Evolutionary conservation across 208 protist genomes (phyloP).

Genomic region (Acanthamoeba divionensis): DNA sequence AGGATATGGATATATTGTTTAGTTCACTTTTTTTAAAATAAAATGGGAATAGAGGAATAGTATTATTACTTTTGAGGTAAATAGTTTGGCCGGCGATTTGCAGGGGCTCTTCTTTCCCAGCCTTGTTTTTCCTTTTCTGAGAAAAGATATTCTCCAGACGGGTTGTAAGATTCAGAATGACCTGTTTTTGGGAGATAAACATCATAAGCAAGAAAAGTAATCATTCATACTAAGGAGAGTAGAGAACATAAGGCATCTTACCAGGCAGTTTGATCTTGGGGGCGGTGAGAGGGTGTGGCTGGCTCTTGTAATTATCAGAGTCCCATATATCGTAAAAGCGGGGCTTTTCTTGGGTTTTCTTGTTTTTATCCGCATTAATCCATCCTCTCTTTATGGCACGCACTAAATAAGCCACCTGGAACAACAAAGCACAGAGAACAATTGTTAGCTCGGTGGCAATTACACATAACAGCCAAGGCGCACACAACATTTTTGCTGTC

Average conservation of each 20-base stretch:
- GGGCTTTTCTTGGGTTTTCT: constrained; percentile 50
- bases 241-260: not conserved
- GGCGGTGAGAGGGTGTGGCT: not conserved
- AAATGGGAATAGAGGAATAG: constrained; percentile 10
- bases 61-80: constrained; percentile 80
- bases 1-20: not conserved
- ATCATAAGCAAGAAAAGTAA: not conserved
- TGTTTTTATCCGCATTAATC: not conserved
- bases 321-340: constrained; percentile 67
- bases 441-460: not conserved
- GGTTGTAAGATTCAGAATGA: constrained; percentile 93
- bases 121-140: constrained; percentile 87
- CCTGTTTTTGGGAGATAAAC: not conserved
- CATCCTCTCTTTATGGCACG: constrained; percentile 44
- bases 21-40: not conserved
- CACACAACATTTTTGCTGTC: too few relatives aligned
- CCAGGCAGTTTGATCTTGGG: not conserved
- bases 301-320: not conserved
- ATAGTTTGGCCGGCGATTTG: constrained; percentile 89
- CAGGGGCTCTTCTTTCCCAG: constrained; percentile 86
- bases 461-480: too few relatives aligned
- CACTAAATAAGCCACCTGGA: constrained; percentile 32
- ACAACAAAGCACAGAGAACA: not conserved
- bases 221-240: not conserved
- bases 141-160: constrained; percentile 95